Evolutionary conservation across 2,329 filamentous ascomycete species (phyloP).

Genomic region (Diaporthe velutina): DNA sequence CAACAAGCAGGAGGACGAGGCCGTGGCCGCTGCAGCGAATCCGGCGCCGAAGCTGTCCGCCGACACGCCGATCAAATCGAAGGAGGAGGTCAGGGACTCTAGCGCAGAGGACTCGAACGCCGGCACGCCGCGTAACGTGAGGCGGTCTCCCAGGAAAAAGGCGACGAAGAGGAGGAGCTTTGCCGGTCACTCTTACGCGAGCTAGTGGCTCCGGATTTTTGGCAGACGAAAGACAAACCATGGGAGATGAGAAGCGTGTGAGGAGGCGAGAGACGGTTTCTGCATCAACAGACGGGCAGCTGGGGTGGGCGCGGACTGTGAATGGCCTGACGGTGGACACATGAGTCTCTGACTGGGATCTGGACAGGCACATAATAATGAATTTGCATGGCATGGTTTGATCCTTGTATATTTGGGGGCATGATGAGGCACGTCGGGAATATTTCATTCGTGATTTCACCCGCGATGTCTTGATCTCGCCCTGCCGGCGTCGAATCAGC

Average conservation of each 20-base stretch:
- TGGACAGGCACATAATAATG: neutral
- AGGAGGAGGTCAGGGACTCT: slow-evolving; percentile 21
- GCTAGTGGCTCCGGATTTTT: neutral
- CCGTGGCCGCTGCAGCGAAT: neutral
- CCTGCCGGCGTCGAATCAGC: neutral
- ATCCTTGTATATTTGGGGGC: neutral
- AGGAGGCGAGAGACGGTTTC: neutral
- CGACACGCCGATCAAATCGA: slow-evolving; percentile 23
- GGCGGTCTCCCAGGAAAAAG: slow-evolving; percentile 39
- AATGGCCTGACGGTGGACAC: neutral
- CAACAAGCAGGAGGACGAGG: neutral
- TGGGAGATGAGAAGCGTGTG: neutral
- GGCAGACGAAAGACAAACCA: neutral
- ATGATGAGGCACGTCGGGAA: neutral
- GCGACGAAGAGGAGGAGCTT: slow-evolving; percentile 22
- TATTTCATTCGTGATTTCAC: neutral
- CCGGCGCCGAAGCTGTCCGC: neutral
- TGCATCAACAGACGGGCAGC: neutral
- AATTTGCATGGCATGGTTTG: slow-evolving; percentile 11
- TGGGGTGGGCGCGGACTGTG: neutral
- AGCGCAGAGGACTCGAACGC: slow-evolving; percentile 38
- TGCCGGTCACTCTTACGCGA: slow-evolving; percentile 4
- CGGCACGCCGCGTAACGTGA: slow-evolving; percentile 36
- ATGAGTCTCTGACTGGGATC: neutral
- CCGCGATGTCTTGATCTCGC: neutral